Evolutionary conservation across 2,329 filamentous ascomycete species (phyloP), one percentile per base, ranked within the genome.

Genomic region (Sphaceloma murrayae): DNA sequence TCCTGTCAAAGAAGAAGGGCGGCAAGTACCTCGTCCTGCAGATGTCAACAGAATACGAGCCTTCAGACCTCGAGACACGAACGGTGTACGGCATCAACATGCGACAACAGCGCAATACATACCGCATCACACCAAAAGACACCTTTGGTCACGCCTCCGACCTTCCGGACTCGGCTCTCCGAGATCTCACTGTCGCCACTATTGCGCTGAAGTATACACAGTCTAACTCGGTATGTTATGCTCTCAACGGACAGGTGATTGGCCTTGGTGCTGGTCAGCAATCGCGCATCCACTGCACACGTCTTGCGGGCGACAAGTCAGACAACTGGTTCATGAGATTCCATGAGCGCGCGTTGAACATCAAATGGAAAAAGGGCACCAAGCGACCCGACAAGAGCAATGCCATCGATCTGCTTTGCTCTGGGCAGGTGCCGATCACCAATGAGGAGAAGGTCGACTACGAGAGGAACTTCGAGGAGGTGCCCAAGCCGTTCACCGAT

Each of bases 291-390:
- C 91, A 98, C 75, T 98, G 91, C 77, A 98, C 91, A 31, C 82
- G 91, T 53, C 78, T 98, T 42, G 91, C 91, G 8, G 91, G 91
- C 49, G 89, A 96, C 72, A 98, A 98, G 74, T 86, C 88, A 38
- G 91, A 98, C 67, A 95, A 94, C 74, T 96, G 89, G 89, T 98
- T 89, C 91, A 83, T 98, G 74, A 84, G 91, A 58, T 96, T 96
- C 78, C 85, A 95, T 71, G 81, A 85, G 55, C 82, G 85, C 43
- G 85, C 91, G 9, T 74, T 96, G 39, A 74, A 71, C 59, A 82
- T 98, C 63, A 85, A 89, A 71, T 98, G 87, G 85, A 95, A 94
- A 76, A 89, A 91, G 70, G 89, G 91, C 57, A 86, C 84, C 60
- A 96, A 96, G 79, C 80, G 91, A 47, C 77, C 91, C 34, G 89